Evolutionary conservation across 805 yeast genomes (phyloP).

Genomic region (Wickerhamomyces bovis): DNA sequence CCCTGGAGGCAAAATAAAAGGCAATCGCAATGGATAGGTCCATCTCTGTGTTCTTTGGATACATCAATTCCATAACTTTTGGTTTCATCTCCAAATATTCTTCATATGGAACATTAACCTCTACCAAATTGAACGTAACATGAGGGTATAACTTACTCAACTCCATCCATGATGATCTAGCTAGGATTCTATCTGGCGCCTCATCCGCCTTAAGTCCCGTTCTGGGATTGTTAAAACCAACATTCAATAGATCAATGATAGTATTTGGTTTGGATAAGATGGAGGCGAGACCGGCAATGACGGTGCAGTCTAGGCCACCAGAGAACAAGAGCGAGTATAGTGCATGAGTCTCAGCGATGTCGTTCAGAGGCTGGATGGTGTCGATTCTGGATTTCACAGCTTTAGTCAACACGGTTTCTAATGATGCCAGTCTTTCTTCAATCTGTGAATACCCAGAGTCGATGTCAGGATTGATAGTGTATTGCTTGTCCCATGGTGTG

Average conservation of each 20-base stretch:
- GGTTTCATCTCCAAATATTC: constrained; percentile 48
- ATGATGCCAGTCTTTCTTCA: constrained; percentile 7
- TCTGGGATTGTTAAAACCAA: constrained; percentile 88
- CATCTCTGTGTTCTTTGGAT: constrained; percentile 88
- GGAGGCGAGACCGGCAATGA: constrained; percentile 55
- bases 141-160: constrained; percentile 39
- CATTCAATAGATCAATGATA: constrained; percentile 74
- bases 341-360: constrained; percentile 24
- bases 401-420: constrained; percentile 26
- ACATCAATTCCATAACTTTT: constrained; percentile 60
- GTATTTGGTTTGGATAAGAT: constrained; percentile 25
- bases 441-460: constrained; percentile 18
- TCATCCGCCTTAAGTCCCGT: constrained; percentile 49
- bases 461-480: constrained; percentile 15
- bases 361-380: constrained; percentile 49
- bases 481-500: constrained; percentile 7
- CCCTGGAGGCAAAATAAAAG: constrained; percentile 82
- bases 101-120: constrained; percentile 67
- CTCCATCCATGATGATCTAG: constrained; percentile 52
- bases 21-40: constrained; percentile 94
- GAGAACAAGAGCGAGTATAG: constrained; percentile 69
- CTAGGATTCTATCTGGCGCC: constrained; percentile 85
- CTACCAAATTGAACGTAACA: constrained; percentile 45
- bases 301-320: constrained; percentile 93
- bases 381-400: constrained; percentile 47